These are phyloP conservation scores for Fragaria nilgerrensis DNA, from an alignment of 306 rosid genomes.

Conservation along the genomic window DNA sequence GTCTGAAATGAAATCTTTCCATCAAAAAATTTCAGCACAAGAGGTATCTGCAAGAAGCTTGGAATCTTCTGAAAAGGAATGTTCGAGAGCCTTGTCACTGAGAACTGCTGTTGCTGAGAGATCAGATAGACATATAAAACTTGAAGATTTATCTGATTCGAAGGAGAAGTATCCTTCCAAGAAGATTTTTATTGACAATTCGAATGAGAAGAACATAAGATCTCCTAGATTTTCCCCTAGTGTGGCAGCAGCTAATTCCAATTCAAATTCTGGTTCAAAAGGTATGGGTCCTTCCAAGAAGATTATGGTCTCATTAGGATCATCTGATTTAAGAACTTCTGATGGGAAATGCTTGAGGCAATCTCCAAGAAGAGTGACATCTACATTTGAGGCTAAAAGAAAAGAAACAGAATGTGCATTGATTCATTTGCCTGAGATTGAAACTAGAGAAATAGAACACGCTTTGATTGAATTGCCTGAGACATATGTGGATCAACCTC, in stretches of 20 bases:
- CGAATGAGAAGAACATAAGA: constrained; percentile 26
- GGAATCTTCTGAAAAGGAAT: constrained; percentile 25
- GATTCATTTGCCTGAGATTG: constrained; percentile 27
- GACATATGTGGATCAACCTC: constrained; percentile 35
- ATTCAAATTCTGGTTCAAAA: constrained; percentile 28
- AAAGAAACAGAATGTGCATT: constrained; percentile 30
- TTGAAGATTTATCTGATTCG: constrained; percentile 2
- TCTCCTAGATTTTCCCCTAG: constrained; percentile 41
- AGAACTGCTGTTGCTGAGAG: constrained; percentile 13
- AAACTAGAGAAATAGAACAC: constrained; percentile 32
- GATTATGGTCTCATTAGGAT: constrained; percentile 22
- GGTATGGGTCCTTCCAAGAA: constrained; percentile 23
- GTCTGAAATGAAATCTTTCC: constrained; percentile 18
- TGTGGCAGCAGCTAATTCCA: constrained; percentile 20
- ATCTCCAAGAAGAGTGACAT: constrained; percentile 28
- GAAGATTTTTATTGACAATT: constrained; percentile 6
- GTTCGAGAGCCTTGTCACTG: constrained; percentile 18
- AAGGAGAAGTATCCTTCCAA: neutral
- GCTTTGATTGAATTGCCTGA: constrained; percentile 29
- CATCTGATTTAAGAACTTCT: constrained; percentile 14
- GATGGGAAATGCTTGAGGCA: constrained; percentile 22
- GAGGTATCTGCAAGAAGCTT: constrained; percentile 19
- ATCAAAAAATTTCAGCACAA: constrained; percentile 16
- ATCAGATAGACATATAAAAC: constrained; percentile 10
- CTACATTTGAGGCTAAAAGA: constrained; percentile 32